These are phyloP conservation scores for Capsicum rhomboideum DNA, from an alignment of 257 asterid genomes.

Conservation along the genomic window DNA sequence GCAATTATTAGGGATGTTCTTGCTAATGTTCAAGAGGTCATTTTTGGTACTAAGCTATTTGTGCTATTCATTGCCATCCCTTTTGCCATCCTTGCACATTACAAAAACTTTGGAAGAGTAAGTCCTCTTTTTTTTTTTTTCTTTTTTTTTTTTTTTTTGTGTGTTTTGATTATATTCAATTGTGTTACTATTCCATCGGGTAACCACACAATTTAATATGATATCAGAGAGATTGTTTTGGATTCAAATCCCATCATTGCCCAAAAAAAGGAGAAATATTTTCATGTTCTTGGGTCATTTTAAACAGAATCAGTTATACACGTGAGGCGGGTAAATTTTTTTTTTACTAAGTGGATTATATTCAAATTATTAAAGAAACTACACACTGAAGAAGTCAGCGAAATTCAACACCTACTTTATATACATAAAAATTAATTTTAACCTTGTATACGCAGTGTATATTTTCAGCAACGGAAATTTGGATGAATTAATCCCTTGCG, in stretches of 20 bases:
- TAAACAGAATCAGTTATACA: neutral
- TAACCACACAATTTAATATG: neutral
- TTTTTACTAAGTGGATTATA: too few relatives aligned
- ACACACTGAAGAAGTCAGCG: neutral
- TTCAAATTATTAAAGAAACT: neutral
- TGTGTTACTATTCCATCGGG: neutral
- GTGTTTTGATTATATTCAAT: too few relatives aligned
- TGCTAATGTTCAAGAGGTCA: conserved; percentile 59
- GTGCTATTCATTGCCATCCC: conserved; percentile 72
- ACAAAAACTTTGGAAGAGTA: conserved; percentile 40
- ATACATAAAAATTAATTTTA: neutral
- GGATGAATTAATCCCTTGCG: neutral
- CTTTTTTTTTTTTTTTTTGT: neutral
- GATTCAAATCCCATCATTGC: neutral
- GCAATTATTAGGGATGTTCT: conserved; percentile 24
- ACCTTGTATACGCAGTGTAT: too few relatives aligned
- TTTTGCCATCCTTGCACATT: conserved; percentile 54
- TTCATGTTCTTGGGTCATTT: neutral
- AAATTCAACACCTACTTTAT: neutral
- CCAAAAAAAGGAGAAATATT: neutral
- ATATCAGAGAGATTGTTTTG: neutral
- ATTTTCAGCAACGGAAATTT: neutral
- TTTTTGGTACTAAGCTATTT: conserved; percentile 71
- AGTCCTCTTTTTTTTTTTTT: neutral
- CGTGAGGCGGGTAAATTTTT: too few relatives aligned